Conservation (phyloP, 1,139 yeast genomes). For the Geotrichum armillariae region DNA sequence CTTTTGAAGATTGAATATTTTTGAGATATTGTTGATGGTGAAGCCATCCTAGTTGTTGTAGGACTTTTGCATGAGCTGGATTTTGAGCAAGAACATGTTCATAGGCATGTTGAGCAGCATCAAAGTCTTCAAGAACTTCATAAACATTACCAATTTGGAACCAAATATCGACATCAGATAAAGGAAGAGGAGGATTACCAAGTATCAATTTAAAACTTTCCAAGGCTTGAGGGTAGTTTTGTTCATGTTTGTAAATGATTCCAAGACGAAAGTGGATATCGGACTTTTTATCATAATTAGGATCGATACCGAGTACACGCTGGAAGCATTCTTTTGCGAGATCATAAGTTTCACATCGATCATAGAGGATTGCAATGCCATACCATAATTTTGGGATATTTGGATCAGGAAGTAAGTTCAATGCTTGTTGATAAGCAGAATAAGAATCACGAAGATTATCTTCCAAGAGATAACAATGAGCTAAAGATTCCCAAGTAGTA, state of each 20-base stretch:
- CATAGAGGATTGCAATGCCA: constrained; percentile 94
- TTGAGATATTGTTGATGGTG: constrained; percentile 63
- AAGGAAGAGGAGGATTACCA: constrained; percentile 89
- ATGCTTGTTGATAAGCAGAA: constrained; percentile 94
- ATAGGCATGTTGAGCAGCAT: constrained; percentile 91
- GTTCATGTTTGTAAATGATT: constrained; percentile 93
- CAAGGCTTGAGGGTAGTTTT: constrained; percentile 78
- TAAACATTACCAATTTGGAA: constrained; percentile 95
- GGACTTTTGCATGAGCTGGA: constrained; percentile 92
- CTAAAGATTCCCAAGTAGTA: constrained; percentile 95
- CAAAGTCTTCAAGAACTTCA: constrained; percentile 90
- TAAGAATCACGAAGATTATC: constrained; percentile 95
- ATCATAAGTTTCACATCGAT: constrained; percentile 91
- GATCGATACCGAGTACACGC: constrained; percentile 90
- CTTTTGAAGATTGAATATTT: constrained; percentile 1
- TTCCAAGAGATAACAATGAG: constrained; percentile 94
- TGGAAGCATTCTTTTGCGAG: constrained; percentile 98
- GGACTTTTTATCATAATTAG: constrained; percentile 91
- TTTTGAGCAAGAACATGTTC: constrained; percentile 87
- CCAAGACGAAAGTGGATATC: constrained; percentile 96
- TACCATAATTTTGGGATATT: constrained; percentile 98
- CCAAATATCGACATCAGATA: constrained; percentile 97
- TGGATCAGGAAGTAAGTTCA: constrained; percentile 86
- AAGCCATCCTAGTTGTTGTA: constrained; percentile 94
- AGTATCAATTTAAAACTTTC: constrained; percentile 93